Conservation (phyloP, 306 rosid species). For the Psophocarpus tetragonolobus region DNA sequence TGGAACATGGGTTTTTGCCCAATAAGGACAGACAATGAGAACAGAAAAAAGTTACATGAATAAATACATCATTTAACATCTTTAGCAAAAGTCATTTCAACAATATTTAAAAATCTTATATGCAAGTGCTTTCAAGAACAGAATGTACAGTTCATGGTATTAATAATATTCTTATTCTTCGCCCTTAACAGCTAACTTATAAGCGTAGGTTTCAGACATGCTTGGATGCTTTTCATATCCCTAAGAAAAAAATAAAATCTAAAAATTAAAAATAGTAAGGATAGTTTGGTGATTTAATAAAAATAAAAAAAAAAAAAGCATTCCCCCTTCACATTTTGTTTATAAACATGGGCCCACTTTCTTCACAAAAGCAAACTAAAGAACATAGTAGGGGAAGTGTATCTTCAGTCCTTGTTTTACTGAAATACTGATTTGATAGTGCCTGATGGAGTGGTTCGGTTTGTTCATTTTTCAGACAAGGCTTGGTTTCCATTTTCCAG, state of each 20-base stretch:
- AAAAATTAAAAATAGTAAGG: no score
- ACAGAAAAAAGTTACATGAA: not conserved
- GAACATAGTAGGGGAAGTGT: no score
- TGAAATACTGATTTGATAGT: not conserved
- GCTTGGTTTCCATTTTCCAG: not conserved
- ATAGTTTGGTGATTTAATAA: no score
- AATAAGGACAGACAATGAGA: not conserved
- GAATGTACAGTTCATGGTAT: not conserved
- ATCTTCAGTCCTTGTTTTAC: not conserved
- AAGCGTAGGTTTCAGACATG: no score
- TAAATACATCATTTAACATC: not conserved
- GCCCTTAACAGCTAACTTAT: no score
- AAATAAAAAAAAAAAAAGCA: no score
- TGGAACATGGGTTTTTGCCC: no score
- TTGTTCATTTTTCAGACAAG: not conserved
- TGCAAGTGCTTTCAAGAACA: not conserved
- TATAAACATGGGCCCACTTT: no score
- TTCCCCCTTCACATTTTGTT: no score
- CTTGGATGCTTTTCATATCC: not conserved
- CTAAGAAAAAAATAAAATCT: no score
- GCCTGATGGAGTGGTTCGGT: not conserved
- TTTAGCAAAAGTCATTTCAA: not conserved
- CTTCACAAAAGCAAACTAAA: no score
- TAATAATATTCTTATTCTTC: not conserved
- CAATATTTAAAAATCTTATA: not conserved